Base-by-base conservation (phyloP, 805 yeast genomes). In the Candida endomychidarum region DNA sequence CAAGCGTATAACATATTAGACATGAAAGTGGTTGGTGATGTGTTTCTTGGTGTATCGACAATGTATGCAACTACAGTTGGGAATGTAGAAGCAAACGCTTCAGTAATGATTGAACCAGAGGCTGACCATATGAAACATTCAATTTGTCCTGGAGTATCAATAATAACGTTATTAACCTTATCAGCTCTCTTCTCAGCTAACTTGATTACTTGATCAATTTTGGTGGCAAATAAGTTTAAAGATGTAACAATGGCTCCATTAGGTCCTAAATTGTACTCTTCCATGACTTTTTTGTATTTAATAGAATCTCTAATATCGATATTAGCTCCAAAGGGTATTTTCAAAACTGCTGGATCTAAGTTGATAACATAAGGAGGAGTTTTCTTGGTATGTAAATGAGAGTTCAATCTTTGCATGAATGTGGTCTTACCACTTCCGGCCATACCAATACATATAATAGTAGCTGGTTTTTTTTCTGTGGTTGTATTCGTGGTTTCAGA, bases 61-160 rank as follows among this genome's bases (percentile, higher is more conserved):
- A 93, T 83, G 60, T 93, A 93, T 0, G 98, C 98, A 47, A 93
- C 79, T 19, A 93, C 87, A 0, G 99, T 93, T 12, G 99, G 99
- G 60, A 88, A 87, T 3, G 95, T 80, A 0, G 96, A 84, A 1
- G 98, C 99, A 66, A 93, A 86, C 0, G 97, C 89, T 58, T 93
- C 99, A 0, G 98, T 91, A 43, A 93, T 85, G 47, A 93, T 93
- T 16, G 96, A 78, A 9, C 99, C 99, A 16, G 96, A 86, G 0
- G 99, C 99, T 33, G 95, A 83, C 99, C 99, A 93, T 30, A 93
- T 89, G 60, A 93, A 93, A 67, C 97, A 90, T 63, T 93, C 99
- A 47, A 93, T 93, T 64, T 93, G 99, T 9, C 99, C 99, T 0
- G 99, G 99, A 1, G 99, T 93, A 64, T 93, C 99, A 37, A 91